Evolutionary conservation across 495 filamentous ascomycete species (phyloP), one percentile per base, ranked within the genome.

Genomic region (Aspergillus sclerotioniger): DNA sequence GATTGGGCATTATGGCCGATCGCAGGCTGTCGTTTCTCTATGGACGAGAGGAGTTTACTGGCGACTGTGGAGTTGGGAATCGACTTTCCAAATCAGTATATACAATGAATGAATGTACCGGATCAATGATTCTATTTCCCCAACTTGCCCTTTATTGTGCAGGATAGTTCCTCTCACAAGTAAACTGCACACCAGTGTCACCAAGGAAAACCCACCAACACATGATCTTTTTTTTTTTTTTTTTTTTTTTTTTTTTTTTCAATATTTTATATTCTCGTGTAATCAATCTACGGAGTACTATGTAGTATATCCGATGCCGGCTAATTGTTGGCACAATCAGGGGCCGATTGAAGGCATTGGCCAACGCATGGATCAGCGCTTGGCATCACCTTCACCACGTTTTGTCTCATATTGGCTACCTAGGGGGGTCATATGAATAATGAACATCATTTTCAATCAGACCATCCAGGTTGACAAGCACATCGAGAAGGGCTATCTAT

Each of bases 361-460:
- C 51, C 20, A 37, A 39, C 37, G 32, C 51, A 39, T 12, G 16
- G 51, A 43, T 53, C 51, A 43, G 33, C 35, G 13, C 51, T 53
- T 53, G 51, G 51, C 51, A 15, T 25, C 20, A 19, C 41, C 9
- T 28, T 37, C 10, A 15, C 31, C 13, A 35, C 16, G 16, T 32
- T 41, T 41, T 15, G 10, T 41, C 37, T 41, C 37, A n/a, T 13
- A 1, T 41, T n/a, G 13, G 37, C 37, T n/a, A 6, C n/a, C n/a
- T n/a, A n/a, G n/a, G 37, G 12, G 13, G n/a, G 37, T n/a, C 8
- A 13, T 15, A 41, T n/a, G 13, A n/a, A 41, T 37, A n/a, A 31
- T 35, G 37, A 13, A 41, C 13, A 41, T 41, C 13, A n/a, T n/a
- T n/a, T n/a, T n/a, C 12, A n/a, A 15, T 41, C 37, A 4, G 37